These are phyloP conservation scores for Pilatotrama ljubarskyi DNA, from an alignment of 768 basidiomycete genomes.

Conservation along the genomic window DNA sequence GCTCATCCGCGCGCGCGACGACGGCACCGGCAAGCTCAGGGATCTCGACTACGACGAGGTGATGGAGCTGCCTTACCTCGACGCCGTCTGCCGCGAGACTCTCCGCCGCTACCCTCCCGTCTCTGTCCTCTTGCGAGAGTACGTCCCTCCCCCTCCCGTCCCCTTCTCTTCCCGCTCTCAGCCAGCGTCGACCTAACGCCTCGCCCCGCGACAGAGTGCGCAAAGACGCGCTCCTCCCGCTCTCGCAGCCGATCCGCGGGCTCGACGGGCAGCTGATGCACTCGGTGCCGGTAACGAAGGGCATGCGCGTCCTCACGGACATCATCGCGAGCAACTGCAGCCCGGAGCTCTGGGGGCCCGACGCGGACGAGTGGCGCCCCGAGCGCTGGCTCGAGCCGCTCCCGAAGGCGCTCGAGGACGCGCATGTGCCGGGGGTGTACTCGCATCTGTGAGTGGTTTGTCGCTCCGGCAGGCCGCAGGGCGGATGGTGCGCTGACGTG, in stretches of 20 bases:
- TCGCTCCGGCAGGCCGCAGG: background rate
- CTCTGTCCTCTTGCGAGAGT: constrained; percentile 9
- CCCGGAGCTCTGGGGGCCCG: constrained; percentile 42
- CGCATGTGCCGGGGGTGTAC: constrained; percentile 37
- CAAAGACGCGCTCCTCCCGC: constrained; percentile 31
- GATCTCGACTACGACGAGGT: constrained; percentile 25
- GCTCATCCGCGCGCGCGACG: constrained; percentile 17
- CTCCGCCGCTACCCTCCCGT: constrained; percentile 40
- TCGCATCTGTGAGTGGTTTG: constrained; percentile 27
- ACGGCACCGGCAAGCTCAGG: constrained; percentile 31
- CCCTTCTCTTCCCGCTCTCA: background rate
- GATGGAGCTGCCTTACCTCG: constrained; percentile 56
- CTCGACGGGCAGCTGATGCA: constrained; percentile 29
- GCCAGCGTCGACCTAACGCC: no score
- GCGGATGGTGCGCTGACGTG: background rate
- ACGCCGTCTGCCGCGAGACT: constrained; percentile 60
- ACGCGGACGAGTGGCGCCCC: constrained; percentile 44
- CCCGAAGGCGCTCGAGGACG: constrained; percentile 25
- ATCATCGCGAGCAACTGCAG: constrained; percentile 36
- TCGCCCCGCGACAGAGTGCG: constrained; percentile 3
- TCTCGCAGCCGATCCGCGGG: constrained; percentile 33
- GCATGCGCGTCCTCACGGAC: constrained; percentile 27
- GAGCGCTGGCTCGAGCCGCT: constrained; percentile 41
- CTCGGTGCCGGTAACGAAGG: constrained; percentile 30
- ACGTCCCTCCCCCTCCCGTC: background rate